Conservation (phyloP, 768 basidiomycete genomes). For the Collybia nuda region DNA sequence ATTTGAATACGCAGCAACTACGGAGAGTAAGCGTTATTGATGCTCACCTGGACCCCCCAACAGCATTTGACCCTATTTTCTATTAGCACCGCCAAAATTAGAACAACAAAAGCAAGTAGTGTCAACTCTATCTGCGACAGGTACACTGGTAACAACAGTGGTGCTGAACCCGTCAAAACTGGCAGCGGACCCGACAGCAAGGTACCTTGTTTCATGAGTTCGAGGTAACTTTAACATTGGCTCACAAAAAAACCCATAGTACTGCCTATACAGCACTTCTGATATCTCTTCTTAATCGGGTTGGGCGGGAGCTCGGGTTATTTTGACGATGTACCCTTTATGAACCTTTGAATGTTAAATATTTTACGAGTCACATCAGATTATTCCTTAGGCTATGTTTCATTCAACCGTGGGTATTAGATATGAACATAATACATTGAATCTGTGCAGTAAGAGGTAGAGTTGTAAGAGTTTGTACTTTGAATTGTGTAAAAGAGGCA, state of each 20-base stretch:
- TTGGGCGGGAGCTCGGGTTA: neutral
- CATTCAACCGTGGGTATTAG: neutral
- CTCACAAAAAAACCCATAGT: conserved; percentile 7
- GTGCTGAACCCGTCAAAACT: conserved; percentile 26
- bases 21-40: conserved; percentile 27
- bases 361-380: neutral
- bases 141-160: conserved; percentile 28
- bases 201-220: conserved; percentile 12
- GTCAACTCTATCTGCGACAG: conserved; percentile 31
- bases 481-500: too few species aligned
- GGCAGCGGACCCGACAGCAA: conserved; percentile 31
- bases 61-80: neutral
- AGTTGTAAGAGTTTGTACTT: too few species aligned
- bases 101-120: conserved; percentile 26
- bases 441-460: too few species aligned
- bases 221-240: too few species aligned
- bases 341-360: neutral
- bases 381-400: neutral
- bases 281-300: conserved; percentile 20
- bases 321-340: neutral
- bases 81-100: conserved; percentile 28
- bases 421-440: too few species aligned
- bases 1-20: conserved; percentile 23
- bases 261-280: conserved; percentile 26
- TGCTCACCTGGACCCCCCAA: neutral